These are phyloP conservation scores for Paramyrothecium sp. DNA, from an alignment of 2,329 filamentous ascomycete genomes.

Conservation along the genomic window DNA sequence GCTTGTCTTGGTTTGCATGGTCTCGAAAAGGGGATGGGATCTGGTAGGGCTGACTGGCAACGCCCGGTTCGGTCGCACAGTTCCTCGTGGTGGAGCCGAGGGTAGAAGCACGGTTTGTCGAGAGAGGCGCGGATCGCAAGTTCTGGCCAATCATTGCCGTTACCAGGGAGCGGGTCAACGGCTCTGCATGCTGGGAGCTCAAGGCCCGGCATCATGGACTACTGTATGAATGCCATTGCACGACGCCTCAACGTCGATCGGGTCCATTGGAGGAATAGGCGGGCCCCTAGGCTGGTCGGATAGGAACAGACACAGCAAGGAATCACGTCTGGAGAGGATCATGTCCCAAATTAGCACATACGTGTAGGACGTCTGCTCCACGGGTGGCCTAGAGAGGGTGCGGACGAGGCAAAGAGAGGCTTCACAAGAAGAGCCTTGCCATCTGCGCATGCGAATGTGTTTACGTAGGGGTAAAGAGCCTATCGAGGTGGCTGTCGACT, in stretches of 20 bases:
- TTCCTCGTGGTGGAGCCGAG: neutral
- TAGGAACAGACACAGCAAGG: too few species aligned
- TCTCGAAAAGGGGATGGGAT: too few species aligned
- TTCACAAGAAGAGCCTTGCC: neutral
- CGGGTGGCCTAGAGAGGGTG: too few species aligned
- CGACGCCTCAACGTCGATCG: too few species aligned
- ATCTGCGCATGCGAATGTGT: neutral
- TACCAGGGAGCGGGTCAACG: neutral
- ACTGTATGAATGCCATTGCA: neutral
- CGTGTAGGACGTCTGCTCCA: too few species aligned
- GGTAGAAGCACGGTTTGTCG: neutral
- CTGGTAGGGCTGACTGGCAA: neutral
- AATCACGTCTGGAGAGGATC: too few species aligned
- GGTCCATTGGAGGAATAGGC: too few species aligned
- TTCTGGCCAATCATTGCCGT: neutral
- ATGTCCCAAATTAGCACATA: too few species aligned
- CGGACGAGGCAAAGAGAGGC: too few species aligned
- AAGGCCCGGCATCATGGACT: neutral
- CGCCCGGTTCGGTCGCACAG: neutral
- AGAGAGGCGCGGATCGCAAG: neutral
- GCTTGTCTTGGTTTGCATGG: too few species aligned
- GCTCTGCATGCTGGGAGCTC: neutral
- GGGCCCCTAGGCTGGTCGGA: too few species aligned
- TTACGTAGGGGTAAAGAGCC: too few species aligned
- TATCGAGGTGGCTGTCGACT: neutral